Percentiles rank a stretch among this genome's conserved stretches.
These are phyloP conservation scores for Fomes fomentarius DNA, from an alignment of 1,284 basidiomycete genomes.

Conservation along the genomic window DNA sequence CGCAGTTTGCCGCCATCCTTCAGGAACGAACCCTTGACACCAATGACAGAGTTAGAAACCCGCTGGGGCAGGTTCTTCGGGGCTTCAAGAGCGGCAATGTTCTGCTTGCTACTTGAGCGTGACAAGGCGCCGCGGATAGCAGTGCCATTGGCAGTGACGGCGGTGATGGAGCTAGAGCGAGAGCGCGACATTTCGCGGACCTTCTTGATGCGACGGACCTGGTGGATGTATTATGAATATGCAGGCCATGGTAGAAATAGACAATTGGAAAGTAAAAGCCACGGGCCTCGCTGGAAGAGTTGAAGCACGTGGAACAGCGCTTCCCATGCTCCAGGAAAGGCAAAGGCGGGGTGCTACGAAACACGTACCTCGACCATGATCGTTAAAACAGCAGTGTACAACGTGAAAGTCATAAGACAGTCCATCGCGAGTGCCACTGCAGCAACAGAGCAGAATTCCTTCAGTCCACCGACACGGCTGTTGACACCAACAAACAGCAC, in stretches of 20 bases:
- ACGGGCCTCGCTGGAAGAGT: neutral
- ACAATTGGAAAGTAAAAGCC: neutral
- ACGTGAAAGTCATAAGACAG: slow-evolving; percentile 88
- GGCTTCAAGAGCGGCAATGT: slow-evolving; percentile 9
- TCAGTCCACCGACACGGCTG: slow-evolving; percentile 87
- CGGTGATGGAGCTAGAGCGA: slow-evolving; percentile 30
- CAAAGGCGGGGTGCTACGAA: slow-evolving; percentile 3
- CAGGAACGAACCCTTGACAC: slow-evolving; percentile 68
- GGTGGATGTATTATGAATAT: slow-evolving; percentile 2
- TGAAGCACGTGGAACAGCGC: neutral
- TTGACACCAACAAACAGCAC: slow-evolving; percentile 89
- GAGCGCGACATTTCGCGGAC: slow-evolving; percentile 36
- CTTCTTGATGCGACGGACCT: slow-evolving; percentile 43
- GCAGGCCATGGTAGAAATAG: slow-evolving; percentile 1
- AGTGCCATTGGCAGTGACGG: slow-evolving; percentile 26
- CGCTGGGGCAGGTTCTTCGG: slow-evolving; percentile 43
- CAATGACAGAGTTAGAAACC: slow-evolving; percentile 56
- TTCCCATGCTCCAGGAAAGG: neutral
- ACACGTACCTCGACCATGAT: slow-evolving; percentile 90
- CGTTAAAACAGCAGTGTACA: slow-evolving; percentile 87
- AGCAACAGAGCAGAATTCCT: slow-evolving; percentile 95
- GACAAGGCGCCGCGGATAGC: slow-evolving; percentile 30
- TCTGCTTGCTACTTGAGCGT: slow-evolving; percentile 19
- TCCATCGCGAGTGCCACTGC: slow-evolving; percentile 87
- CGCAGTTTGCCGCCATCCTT: slow-evolving; percentile 39